phyloP scores from a whole-genome alignment of 306 rosid genomes.

The Vigna unguiculata region DNA sequence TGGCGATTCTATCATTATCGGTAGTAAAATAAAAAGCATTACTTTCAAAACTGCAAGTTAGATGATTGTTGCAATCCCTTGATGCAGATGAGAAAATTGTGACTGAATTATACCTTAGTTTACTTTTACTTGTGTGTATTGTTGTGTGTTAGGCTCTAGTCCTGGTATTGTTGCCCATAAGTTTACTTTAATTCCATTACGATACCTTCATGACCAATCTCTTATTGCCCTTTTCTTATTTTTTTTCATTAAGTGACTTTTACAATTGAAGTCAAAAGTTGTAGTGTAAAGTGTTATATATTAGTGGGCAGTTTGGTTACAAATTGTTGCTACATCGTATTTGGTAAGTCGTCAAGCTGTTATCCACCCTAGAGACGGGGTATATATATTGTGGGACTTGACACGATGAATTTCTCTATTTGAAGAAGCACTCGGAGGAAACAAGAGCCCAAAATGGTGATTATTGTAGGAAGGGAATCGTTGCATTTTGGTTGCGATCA shows the following conservation, averaged over 20 bases:
- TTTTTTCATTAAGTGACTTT: too few relatives aligned
- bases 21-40: neutral
- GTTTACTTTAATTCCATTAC: too few relatives aligned
- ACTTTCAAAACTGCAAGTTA: neutral
- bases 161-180: too few relatives aligned
- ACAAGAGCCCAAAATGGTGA: neutral
- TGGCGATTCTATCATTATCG: neutral
- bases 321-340: slow-evolving; percentile 17
- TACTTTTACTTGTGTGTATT: neutral
- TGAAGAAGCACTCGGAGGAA: slow-evolving; percentile 16
- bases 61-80: neutral
- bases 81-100: neutral
- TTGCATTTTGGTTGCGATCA: slow-evolving; percentile 17
- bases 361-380: neutral
- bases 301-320: slow-evolving; percentile 1
- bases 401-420: slow-evolving; percentile 7
- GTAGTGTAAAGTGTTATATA: neutral
- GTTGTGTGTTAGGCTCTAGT: too few relatives aligned
- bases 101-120: neutral
- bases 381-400: neutral
- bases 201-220: too few relatives aligned
- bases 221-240: too few relatives aligned
- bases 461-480: neutral
- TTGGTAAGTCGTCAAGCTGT: slow-evolving; percentile 1
- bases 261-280: neutral